Conservation (phyloP, 2,329 filamentous ascomycete species). For the Cytospora paraplurivora region DNA sequence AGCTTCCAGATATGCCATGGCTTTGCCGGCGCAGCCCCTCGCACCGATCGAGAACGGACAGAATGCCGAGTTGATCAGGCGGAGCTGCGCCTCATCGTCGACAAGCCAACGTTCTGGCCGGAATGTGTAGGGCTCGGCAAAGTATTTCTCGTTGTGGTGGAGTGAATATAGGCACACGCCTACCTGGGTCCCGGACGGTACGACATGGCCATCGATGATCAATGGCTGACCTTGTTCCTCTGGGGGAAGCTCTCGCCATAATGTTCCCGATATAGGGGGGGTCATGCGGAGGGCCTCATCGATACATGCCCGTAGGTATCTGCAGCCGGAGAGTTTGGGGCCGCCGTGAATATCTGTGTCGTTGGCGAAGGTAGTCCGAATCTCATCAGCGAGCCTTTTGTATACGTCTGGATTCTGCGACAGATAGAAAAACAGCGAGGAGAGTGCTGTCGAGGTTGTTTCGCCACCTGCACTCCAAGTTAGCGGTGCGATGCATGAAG, state of each 20-base stretch:
- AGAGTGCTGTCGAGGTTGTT: conserved; percentile 38
- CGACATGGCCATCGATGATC: background rate
- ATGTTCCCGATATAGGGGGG: background rate
- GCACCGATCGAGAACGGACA: conserved; percentile 41
- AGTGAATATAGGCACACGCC: conserved; percentile 47
- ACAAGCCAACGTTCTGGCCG: conserved; percentile 48
- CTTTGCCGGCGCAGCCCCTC: conserved; percentile 40
- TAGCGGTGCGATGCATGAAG: background rate
- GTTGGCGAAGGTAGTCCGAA: conserved; percentile 39
- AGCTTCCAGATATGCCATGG: conserved; percentile 32
- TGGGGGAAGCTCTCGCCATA: conserved; percentile 7
- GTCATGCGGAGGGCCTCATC: conserved; percentile 49
- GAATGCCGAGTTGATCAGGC: conserved; percentile 33
- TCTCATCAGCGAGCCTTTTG: conserved; percentile 36
- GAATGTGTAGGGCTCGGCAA: conserved; percentile 42
- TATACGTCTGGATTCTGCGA: conserved; percentile 35
- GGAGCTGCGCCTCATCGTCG: conserved; percentile 31
- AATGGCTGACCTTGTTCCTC: background rate
- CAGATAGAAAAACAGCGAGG: conserved; percentile 42
- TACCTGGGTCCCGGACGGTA: conserved; percentile 30
- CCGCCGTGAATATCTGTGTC: conserved; percentile 36
- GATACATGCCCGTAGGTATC: conserved; percentile 49
- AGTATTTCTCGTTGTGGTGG: conserved; percentile 46
- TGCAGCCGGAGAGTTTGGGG: conserved; percentile 38
- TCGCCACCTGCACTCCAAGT: conserved; percentile 30